phyloP scores from a whole-genome alignment of 352 stramenopile genomes.

The Globisporangium splendens region DNA sequence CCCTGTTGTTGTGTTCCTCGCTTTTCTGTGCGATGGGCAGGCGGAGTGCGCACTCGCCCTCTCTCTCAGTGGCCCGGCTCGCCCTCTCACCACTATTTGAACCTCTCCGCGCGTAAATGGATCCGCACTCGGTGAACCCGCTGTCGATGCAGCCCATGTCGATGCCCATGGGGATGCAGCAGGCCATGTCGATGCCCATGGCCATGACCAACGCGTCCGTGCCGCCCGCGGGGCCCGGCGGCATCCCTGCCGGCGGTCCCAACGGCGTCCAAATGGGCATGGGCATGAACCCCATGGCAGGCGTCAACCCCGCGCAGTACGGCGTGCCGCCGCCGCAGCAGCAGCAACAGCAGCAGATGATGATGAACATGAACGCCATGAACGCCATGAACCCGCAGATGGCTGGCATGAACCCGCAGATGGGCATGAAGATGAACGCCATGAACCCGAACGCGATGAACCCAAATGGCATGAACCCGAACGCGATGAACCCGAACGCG shows the following conservation, averaged over 20 bases:
- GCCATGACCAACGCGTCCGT: conserved; percentile 11
- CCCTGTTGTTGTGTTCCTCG: too few relatives aligned
- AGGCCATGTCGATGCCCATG: conserved; percentile 58
- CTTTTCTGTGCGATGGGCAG: too few relatives aligned
- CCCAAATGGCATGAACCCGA: too few relatives aligned
- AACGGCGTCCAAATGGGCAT: conserved; percentile 48
- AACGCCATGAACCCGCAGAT: conserved; percentile 32
- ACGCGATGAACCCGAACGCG: too few relatives aligned
- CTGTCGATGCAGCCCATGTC: conserved; percentile 68
- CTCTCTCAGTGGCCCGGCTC: too few relatives aligned
- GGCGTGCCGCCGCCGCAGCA: conserved; percentile 20
- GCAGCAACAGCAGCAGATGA: conserved; percentile 44
- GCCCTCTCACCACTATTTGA: too few relatives aligned
- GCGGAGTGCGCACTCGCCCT: too few relatives aligned
- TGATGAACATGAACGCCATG: conserved; percentile 63
- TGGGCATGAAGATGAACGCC: conserved; percentile 41
- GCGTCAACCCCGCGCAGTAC: conserved; percentile 31
- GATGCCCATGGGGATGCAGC: conserved; percentile 56
- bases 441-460: too few relatives aligned
- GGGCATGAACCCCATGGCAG: conserved; percentile 48
- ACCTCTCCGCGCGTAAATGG: conserved; percentile 27
- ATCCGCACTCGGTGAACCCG: conserved; percentile 61
- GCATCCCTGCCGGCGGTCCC: conserved; percentile 13
- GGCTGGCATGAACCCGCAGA: not conserved
- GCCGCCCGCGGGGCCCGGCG: not conserved